These are phyloP conservation scores for Tuber microsphaerosporum DNA, from an alignment of 495 filamentous ascomycete genomes.

Conservation along the genomic window DNA sequence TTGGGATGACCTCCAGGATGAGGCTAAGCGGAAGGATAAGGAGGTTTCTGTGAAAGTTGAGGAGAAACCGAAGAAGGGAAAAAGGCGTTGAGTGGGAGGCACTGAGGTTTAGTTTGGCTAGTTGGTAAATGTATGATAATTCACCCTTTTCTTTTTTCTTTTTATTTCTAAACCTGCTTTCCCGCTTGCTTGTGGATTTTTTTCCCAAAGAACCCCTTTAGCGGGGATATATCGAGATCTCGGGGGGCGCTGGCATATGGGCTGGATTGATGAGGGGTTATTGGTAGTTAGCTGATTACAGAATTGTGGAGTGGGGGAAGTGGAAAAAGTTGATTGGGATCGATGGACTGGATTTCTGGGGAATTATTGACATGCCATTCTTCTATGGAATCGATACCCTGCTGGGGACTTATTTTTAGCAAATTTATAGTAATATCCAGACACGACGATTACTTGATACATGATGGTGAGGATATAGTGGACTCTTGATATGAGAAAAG, in stretches of 20 bases:
- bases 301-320: background rate
- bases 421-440: background rate
- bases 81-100: slow-evolving; percentile 27
- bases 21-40: slow-evolving; percentile 40
- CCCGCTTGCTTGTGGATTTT: background rate
- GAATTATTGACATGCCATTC: background rate
- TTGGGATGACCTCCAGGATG: slow-evolving; percentile 42
- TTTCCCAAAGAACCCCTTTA: background rate
- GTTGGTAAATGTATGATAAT: slow-evolving; percentile 24
- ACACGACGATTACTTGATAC: background rate
- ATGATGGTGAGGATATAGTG: background rate
- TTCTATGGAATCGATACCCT: slow-evolving; percentile 3
- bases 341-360: background rate
- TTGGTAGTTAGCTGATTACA: background rate
- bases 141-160: slow-evolving; percentile 16
- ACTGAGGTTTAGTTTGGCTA: slow-evolving; percentile 16
- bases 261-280: background rate
- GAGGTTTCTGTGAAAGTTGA: slow-evolving; percentile 31
- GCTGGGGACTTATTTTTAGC: background rate
- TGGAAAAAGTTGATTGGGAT: background rate
- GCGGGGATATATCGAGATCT: background rate
- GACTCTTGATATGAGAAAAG: background rate
- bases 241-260: background rate
- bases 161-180: slow-evolving; percentile 13
- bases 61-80: slow-evolving; percentile 39